Base-by-base conservation (phyloP, 73 alveolate genomes). In the Paramecium tetraurelia region DNA sequence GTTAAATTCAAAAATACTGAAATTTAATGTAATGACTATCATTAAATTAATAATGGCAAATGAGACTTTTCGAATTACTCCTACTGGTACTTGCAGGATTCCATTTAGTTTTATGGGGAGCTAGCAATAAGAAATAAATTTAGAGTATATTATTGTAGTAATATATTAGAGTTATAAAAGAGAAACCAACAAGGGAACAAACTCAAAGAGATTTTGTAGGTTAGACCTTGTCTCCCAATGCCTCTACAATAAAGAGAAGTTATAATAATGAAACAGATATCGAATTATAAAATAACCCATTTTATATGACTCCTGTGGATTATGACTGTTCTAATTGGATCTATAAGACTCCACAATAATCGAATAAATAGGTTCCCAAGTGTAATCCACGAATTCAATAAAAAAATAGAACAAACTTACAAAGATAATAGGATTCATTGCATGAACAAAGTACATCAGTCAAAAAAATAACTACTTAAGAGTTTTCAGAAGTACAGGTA, bases 71-170 rank as follows among this genome's bases (percentile, higher is more conserved):
- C 44, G 27, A 63, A 63, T 24, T 22, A 27, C 84, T 14, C 48
- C 48, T 31, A 63, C 84, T 27, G 84, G 84, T 2, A 63, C 84
- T 27, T 33, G 46, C 11, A 63, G 46, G 12, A 3, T 63, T 9
- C 84, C 84, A 31, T 63, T 63, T 33, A 63, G 84, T 5, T 63
- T 63, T 63, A 63, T 63, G 84, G 84, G 84, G 14, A 63, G 84
- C 24, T 33, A 63, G 6, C 18, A 63, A 22, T 27, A 63, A 63
- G 84, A 63, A 63, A 27, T 63, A 63, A 63, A 63, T 31, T 31
- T 63, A 33, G 84, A 63, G 84, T 63, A 63, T 0, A 53, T 53
- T 18, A 18, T 1, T 18, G 21, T 18, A 53, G 31, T 18, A n/a
- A 1, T n/a, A 18, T 5, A 59, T 59, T 59, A 63, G 84, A 33